Conservation (phyloP, 176 grass and related monocot genomes). For the Zea mays region Zm-B73-REFERENCE-NAM-5.0 NC_050100.1:185908001-185908500, state of each 20-base stretch:
- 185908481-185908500: background rate
- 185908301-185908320: constrained; percentile 4
- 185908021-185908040: constrained; percentile 9
- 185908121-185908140: constrained; percentile 92
- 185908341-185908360: background rate
- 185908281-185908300: background rate
- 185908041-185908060: background rate
- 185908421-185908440: background rate
- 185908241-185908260: background rate
- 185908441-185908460: background rate
- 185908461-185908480: background rate
- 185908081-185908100: constrained; percentile 90
- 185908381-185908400: background rate
- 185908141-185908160: constrained; percentile 57
- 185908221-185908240: background rate
- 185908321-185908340: background rate
- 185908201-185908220: constrained; percentile 6
- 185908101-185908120: constrained; percentile 88
- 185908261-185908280: background rate
- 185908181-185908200: background rate
- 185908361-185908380: background rate
- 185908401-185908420: background rate
- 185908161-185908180: constrained; percentile 21
- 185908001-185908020: constrained; percentile 16
- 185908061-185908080: background rate